Percentiles rank a stretch among this genome's conserved stretches.
Evolutionary conservation across 768 basidiomycete species (phyloP).

Genomic region (Kwoniella pini): DNA sequence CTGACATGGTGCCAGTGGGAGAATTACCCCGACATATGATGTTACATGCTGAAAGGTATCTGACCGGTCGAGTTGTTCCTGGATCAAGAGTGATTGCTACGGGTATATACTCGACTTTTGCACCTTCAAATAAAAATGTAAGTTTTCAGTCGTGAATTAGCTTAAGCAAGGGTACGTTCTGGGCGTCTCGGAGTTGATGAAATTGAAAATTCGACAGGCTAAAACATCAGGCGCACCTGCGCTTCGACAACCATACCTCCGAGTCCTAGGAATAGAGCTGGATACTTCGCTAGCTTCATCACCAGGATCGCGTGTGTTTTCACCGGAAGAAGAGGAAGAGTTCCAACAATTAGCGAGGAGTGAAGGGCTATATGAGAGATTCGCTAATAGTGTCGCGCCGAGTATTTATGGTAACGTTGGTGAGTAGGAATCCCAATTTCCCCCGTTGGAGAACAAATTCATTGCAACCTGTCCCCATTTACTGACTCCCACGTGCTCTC

Average conservation of each 20-base stretch:
- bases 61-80: constrained; percentile 90
- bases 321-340: constrained; percentile 95
- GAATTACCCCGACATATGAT: constrained; percentile 95
- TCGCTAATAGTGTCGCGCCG: constrained; percentile 89
- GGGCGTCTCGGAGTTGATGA: neutral
- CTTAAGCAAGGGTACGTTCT: too few species aligned
- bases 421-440: constrained; percentile 56
- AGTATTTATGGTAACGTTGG: constrained; percentile 95
- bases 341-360: constrained; percentile 87
- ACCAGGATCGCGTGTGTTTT: constrained; percentile 72
- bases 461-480: neutral
- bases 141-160: neutral
- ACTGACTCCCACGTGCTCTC: neutral
- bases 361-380: constrained; percentile 87
- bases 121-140: constrained; percentile 72
- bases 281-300: constrained; percentile 74
- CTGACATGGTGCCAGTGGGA: constrained; percentile 99
- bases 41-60: constrained; percentile 78
- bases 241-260: constrained; percentile 89
- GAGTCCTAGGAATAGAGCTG: constrained; percentile 86
- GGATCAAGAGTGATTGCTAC: constrained; percentile 94
- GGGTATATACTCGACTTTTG: constrained; percentile 95
- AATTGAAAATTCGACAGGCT: constrained; percentile 30
- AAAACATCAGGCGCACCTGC: constrained; percentile 73
- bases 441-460: neutral